Conservation (phyloP, 805 yeast species). For the Ogataea salicorniae region DNA sequence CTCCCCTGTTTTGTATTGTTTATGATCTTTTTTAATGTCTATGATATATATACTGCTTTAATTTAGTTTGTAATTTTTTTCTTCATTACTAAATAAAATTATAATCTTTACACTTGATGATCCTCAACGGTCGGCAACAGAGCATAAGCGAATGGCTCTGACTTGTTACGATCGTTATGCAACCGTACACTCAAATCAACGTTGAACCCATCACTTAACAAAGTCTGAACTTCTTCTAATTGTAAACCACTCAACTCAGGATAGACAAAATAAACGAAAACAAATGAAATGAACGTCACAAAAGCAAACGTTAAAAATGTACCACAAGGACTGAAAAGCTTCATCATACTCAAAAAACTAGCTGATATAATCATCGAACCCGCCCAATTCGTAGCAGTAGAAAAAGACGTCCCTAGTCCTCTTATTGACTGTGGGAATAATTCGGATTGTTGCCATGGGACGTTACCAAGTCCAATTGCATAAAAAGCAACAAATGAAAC, state of each 20-base stretch:
- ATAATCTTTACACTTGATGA: not conserved
- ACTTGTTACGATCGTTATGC: conserved; percentile 2
- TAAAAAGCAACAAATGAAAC: conserved; percentile 83
- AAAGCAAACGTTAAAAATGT: conserved; percentile 59
- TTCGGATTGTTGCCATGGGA: conserved; percentile 98
- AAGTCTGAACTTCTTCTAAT: conserved; percentile 45
- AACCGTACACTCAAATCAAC: conserved; percentile 37
- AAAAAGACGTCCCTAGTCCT: conserved; percentile 85
- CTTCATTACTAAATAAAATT: too few relatives aligned
- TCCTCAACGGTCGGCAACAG: not conserved
- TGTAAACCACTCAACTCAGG: conserved; percentile 51
- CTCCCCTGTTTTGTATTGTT: not conserved
- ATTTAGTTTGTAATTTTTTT: too few relatives aligned
- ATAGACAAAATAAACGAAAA: conserved; percentile 41
- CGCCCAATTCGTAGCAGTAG: conserved; percentile 93
- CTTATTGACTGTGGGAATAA: conserved; percentile 90
- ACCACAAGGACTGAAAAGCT: conserved; percentile 90
- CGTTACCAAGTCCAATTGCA: conserved; percentile 94
- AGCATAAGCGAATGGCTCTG: not conserved
- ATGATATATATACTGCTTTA: not conserved
- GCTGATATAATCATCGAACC: conserved; percentile 90
- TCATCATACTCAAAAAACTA: conserved; percentile 90
- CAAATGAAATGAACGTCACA: conserved; percentile 37
- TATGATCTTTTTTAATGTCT: not conserved
- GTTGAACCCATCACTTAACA: conserved; percentile 44